Evolutionary conservation across 1,139 yeast species (phyloP).

Genomic region (Saccharomycopsis hybrid): DNA sequence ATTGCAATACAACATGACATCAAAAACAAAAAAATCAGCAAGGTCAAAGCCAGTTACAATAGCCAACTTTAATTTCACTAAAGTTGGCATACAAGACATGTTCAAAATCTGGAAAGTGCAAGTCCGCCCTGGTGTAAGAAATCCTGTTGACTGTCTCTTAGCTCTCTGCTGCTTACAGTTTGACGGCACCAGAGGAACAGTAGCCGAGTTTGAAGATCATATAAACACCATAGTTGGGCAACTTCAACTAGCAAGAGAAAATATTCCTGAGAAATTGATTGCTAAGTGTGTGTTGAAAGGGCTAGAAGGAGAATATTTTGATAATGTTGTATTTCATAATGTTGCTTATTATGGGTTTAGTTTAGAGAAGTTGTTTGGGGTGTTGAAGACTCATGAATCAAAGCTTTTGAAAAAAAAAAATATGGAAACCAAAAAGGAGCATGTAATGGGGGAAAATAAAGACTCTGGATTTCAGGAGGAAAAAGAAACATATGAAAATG

Average conservation of each 20-base stretch:
- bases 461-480: too few species aligned
- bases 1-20: too few species aligned
- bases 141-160: neutral
- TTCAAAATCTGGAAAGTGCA: neutral
- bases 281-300: too few species aligned
- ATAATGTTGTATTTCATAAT: too few species aligned
- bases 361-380: neutral
- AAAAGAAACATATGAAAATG: too few species aligned
- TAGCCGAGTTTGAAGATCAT: too few species aligned
- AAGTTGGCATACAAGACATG: neutral
- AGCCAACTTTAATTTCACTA: too few species aligned
- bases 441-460: neutral
- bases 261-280: neutral
- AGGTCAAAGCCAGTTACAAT: too few species aligned
- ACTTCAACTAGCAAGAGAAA: neutral
- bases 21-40: too few species aligned
- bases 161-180: neutral
- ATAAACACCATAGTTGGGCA: neutral
- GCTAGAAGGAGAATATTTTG: too few species aligned
- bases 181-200: neutral
- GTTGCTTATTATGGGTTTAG: neutral
- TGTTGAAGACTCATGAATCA: neutral
- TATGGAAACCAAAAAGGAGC: neutral
- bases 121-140: neutral
- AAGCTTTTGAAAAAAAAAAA: slow-evolving; percentile 1